phyloP scores from a whole-genome alignment of 768 basidiomycete species.

The Xerocomus potaroensis region DNA sequence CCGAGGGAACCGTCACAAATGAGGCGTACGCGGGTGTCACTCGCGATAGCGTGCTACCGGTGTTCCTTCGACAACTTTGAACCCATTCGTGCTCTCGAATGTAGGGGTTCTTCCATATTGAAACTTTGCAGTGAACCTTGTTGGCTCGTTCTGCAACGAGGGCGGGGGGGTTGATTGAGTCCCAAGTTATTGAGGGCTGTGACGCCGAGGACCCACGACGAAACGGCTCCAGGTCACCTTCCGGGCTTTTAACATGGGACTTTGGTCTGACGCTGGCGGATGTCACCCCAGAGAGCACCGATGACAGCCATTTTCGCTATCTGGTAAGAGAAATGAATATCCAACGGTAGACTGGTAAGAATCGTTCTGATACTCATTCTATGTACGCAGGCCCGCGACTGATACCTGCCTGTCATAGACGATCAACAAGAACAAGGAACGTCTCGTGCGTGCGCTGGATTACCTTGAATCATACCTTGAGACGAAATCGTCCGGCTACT shows the following conservation, averaged over 20 bases:
- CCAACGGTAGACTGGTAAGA: too few species aligned
- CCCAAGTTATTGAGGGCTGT: too few species aligned
- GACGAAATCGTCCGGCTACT: constrained; percentile 8
- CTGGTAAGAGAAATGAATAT: too few species aligned
- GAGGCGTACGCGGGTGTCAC: background rate
- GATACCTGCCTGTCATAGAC: background rate
- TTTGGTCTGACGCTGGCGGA: constrained; percentile 15
- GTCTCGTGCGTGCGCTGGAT: constrained; percentile 2
- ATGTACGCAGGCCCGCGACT: too few species aligned
- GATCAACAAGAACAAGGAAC: constrained; percentile 2
- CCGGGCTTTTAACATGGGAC: background rate
- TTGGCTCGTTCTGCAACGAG: constrained; percentile 9
- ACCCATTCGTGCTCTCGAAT: constrained; percentile 18
- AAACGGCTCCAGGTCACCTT: background rate
- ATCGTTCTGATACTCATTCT: too few species aligned
- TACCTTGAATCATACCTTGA: constrained; percentile 15
- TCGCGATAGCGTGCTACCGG: constrained; percentile 19
- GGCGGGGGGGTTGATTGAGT: constrained; percentile 5
- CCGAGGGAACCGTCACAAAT: background rate
- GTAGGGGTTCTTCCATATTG: constrained; percentile 16
- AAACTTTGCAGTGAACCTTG: constrained; percentile 11
- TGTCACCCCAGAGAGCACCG: too few species aligned
- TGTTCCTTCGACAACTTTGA: constrained; percentile 11
- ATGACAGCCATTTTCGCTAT: too few species aligned
- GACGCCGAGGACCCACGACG: too few species aligned